phyloP scores from a whole-genome alignment of 202 grass and related monocot genomes.

The Schoenoplectus tabernaemontani region DNA sequence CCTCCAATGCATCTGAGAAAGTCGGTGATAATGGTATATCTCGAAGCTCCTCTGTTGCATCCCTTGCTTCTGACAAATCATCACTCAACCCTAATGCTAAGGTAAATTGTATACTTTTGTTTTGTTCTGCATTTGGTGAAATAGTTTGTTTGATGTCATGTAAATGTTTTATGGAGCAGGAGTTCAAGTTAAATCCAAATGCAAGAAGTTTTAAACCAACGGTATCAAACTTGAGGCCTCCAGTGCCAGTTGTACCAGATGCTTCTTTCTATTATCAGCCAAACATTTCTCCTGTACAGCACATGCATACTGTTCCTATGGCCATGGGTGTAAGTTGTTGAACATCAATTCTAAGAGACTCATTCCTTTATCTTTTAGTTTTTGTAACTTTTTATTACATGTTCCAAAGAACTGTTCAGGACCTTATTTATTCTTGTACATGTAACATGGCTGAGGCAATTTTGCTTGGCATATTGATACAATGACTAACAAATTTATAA shows the following conservation, averaged over 20 bases:
- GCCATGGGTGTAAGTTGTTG: conserved; percentile 62
- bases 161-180: conserved; percentile 44
- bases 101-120: no score
- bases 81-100: conserved; percentile 93
- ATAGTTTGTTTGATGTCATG: conserved; percentile 7
- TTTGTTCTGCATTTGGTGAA: conserved; percentile 3
- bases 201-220: conserved; percentile 80
- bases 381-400: neutral
- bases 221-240: conserved; percentile 42
- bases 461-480: neutral
- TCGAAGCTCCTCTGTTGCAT: conserved; percentile 84
- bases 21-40: conserved; percentile 54
- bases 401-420: neutral
- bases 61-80: conserved; percentile 81
- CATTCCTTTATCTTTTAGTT: conserved; percentile 8
- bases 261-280: conserved; percentile 69
- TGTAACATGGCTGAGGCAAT: neutral
- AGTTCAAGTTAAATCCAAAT: conserved; percentile 97
- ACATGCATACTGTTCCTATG: conserved; percentile 52
- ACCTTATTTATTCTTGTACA: neutral
- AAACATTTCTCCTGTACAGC: conserved; percentile 39
- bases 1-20: conserved; percentile 49
- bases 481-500: neutral
- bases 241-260: conserved; percentile 42
- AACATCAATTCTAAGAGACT: neutral